Evolutionary conservation across 495 filamentous ascomycete species (phyloP).

Genomic region (Xylona heveae): DNA sequence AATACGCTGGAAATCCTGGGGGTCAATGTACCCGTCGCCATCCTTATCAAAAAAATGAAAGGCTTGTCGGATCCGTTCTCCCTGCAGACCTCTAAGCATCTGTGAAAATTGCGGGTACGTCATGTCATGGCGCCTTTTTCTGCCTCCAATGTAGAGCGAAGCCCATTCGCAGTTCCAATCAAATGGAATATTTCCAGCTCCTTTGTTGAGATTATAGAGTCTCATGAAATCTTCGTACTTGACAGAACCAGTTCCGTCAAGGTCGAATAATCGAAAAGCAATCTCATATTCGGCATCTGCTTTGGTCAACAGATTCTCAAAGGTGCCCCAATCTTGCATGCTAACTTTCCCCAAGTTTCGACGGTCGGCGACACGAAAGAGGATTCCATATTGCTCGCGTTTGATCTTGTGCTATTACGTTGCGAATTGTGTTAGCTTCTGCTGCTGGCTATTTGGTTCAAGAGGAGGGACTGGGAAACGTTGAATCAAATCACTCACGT

Average conservation of each 20-base stretch:
- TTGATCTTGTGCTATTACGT: slow-evolving; percentile 75
- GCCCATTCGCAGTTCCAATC: slow-evolving; percentile 97
- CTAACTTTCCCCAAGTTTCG: slow-evolving; percentile 45
- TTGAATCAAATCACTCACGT: slow-evolving; percentile 35
- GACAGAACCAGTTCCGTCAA: slow-evolving; percentile 58
- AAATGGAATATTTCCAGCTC: slow-evolving; percentile 63
- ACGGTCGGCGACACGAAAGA: slow-evolving; percentile 78
- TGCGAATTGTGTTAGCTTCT: slow-evolving; percentile 1
- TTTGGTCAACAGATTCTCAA: slow-evolving; percentile 81
- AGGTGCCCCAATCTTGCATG: slow-evolving; percentile 72
- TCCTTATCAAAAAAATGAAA: slow-evolving; percentile 85
- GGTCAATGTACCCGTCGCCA: slow-evolving; percentile 91
- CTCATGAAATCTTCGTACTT: slow-evolving; percentile 70
- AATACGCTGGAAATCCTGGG: slow-evolving; percentile 89
- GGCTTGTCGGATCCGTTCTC: slow-evolving; percentile 84
- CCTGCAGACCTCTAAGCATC: slow-evolving; percentile 90
- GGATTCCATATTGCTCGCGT: slow-evolving; percentile 79
- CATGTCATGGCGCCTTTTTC: slow-evolving; percentile 64
- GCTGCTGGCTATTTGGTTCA: no score
- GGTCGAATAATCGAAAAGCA: slow-evolving; percentile 86
- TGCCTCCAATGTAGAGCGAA: slow-evolving; percentile 76
- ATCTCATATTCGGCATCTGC: slow-evolving; percentile 98
- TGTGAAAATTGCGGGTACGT: slow-evolving; percentile 96
- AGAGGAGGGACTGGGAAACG: slow-evolving; percentile 7
- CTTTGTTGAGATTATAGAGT: slow-evolving; percentile 69